Percentiles rank a stretch among this genome's conserved stretches.
These are phyloP conservation scores for Fraxinus angustifolia DNA, from an alignment of 305 asterid species.

Conservation along the genomic window DNA sequence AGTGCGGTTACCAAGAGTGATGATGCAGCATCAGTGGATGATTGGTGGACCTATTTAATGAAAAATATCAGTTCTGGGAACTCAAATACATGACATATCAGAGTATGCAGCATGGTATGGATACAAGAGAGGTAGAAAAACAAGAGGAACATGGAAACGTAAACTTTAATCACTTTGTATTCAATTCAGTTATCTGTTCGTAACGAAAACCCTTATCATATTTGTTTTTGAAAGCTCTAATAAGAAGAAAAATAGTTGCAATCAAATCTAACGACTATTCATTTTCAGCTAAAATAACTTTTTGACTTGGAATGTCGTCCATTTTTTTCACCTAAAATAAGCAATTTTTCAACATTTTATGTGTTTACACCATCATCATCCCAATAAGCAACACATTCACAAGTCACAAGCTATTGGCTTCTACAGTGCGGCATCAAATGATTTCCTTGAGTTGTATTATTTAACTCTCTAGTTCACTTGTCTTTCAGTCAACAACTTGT, in stretches of 20 bases:
- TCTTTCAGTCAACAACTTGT: background rate
- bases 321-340: background rate
- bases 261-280: background rate
- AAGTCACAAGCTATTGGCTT: background rate
- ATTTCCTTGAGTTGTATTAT: background rate
- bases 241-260: background rate
- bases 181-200: background rate
- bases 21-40: slow-evolving; percentile 93
- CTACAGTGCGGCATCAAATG: background rate
- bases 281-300: background rate
- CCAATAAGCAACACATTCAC: background rate
- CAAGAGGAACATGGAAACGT: background rate
- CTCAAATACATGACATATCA: background rate
- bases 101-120: background rate
- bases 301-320: background rate
- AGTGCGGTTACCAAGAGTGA: slow-evolving; percentile 82
- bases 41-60: slow-evolving; percentile 72
- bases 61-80: background rate
- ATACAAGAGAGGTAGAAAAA: background rate
- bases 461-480: background rate
- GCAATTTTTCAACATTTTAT: background rate
- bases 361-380: background rate
- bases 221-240: background rate
- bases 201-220: background rate
- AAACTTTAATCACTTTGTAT: background rate